Conservation (phyloP, 1,139 yeast species). For the Arxiozyma slooffiae region DNA sequence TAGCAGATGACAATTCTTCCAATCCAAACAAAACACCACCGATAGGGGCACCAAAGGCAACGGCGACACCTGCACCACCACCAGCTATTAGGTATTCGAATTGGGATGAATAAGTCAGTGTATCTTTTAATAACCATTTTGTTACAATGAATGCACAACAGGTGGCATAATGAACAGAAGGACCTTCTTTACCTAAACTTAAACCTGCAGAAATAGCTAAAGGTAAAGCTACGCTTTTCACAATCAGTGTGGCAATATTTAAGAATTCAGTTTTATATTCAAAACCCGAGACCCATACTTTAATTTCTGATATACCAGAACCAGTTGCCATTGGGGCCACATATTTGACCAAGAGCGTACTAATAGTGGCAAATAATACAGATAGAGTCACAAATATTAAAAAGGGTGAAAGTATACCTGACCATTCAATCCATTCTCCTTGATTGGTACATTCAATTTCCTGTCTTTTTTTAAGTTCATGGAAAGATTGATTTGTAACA, state of each 20-base stretch:
- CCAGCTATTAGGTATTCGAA: slow-evolving; percentile 54
- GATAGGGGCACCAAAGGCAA: slow-evolving; percentile 89
- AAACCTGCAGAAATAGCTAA: slow-evolving; percentile 79
- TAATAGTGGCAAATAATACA: slow-evolving; percentile 47
- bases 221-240: slow-evolving; percentile 77
- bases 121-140: slow-evolving; percentile 36
- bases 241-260: slow-evolving; percentile 58
- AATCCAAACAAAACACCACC: slow-evolving; percentile 87
- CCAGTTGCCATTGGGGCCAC: slow-evolving; percentile 94
- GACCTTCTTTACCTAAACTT: slow-evolving; percentile 92
- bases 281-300: slow-evolving; percentile 90
- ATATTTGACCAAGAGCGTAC: slow-evolving; percentile 58
- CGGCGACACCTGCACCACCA: slow-evolving; percentile 86
- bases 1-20: slow-evolving; percentile 41
- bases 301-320: slow-evolving; percentile 93
- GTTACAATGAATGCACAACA: slow-evolving; percentile 45
- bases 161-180: slow-evolving; percentile 78
- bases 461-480: slow-evolving; percentile 19
- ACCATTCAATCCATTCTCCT: slow-evolving; percentile 48
- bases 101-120: slow-evolving; percentile 38
- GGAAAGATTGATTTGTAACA: slow-evolving; percentile 1
- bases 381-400: slow-evolving; percentile 52
- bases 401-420: slow-evolving; percentile 43
- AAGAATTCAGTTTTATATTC: slow-evolving; percentile 63
- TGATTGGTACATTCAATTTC: slow-evolving; percentile 36